Evolutionary conservation across 202 grass and related monocot genomes (phyloP).

Genomic region (Panicum virgatum): DNA sequence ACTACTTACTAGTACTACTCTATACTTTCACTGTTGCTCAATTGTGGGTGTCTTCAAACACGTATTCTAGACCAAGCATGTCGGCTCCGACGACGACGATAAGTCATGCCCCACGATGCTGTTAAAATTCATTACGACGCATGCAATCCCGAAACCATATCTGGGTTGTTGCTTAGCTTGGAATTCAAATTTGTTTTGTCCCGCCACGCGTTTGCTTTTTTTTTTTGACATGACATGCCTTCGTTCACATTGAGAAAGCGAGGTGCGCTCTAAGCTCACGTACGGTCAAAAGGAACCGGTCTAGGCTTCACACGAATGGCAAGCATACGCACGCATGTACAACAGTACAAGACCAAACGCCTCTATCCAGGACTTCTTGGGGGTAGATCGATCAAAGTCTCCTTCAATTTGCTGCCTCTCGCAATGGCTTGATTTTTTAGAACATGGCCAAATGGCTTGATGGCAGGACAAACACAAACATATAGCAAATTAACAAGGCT

Average conservation of each 20-base stretch:
- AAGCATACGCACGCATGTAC: not conserved
- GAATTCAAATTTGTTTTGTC: slow-evolving; percentile 13
- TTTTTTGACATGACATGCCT: slow-evolving; percentile 34
- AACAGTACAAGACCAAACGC: not conserved
- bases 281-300: slow-evolving; percentile 13
- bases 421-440: too few species aligned
- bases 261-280: not conserved
- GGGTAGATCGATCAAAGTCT: not conserved
- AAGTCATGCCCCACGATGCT: not conserved
- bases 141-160: not conserved
- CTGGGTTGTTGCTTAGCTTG: not conserved
- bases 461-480: not conserved
- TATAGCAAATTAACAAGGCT: not conserved
- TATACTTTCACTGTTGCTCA: not conserved
- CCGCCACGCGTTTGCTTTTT: slow-evolving; percentile 38
- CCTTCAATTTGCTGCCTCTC: not conserved
- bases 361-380: not conserved
- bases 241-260: slow-evolving; percentile 43
- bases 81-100: not conserved
- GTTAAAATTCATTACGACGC: not conserved
- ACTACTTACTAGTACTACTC: not conserved
- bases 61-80: not conserved
- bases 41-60: not conserved
- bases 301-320: slow-evolving; percentile 8
- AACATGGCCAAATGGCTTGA: slow-evolving; percentile 37